phyloP scores from a whole-genome alignment of 1,284 basidiomycete genomes.

The Ceratobasidium theobromae region DNA sequence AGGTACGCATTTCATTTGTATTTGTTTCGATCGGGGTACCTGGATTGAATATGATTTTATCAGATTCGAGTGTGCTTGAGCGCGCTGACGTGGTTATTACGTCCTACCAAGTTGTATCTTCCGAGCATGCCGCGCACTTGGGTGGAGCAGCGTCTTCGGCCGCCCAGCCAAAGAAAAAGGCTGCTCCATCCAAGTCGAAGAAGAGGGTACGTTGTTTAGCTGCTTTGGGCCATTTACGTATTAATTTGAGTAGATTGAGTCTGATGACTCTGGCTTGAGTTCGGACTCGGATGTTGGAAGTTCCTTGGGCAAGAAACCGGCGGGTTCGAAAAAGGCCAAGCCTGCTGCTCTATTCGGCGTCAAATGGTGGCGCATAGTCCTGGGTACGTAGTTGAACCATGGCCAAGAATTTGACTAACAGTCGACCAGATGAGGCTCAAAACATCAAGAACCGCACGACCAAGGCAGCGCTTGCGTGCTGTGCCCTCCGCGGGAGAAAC shows the following conservation, averaged over 20 bases:
- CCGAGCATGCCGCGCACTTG: slow-evolving; percentile 61
- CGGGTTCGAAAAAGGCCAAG: slow-evolving; percentile 28
- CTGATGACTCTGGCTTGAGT: slow-evolving; percentile 28
- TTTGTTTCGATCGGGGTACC: neutral
- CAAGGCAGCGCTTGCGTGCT: slow-evolving; percentile 80
- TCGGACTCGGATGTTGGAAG: slow-evolving; percentile 31
- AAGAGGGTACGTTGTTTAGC: slow-evolving; percentile 44
- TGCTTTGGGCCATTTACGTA: slow-evolving; percentile 47
- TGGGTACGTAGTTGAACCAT: slow-evolving; percentile 55
- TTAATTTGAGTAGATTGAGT: slow-evolving; percentile 43
- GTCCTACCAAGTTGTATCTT: slow-evolving; percentile 78
- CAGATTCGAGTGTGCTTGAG: slow-evolving; percentile 62
- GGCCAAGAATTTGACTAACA: slow-evolving; percentile 14
- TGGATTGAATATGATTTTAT: neutral
- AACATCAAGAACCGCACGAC: slow-evolving; percentile 94
- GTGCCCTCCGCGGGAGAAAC: slow-evolving; percentile 72
- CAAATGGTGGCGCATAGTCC: slow-evolving; percentile 83
- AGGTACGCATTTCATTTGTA: slow-evolving; percentile 47
- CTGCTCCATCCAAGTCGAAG: slow-evolving; percentile 45
- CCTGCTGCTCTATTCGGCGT: slow-evolving; percentile 67
- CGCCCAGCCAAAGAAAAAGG: slow-evolving; percentile 43
- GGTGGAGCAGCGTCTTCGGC: slow-evolving; percentile 47
- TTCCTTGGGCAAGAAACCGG: slow-evolving; percentile 24
- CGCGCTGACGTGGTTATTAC: slow-evolving; percentile 77
- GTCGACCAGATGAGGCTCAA: slow-evolving; percentile 87